Base-by-base conservation (phyloP, 331 rosid genomes). In the Acacia pycnantha region DNA sequence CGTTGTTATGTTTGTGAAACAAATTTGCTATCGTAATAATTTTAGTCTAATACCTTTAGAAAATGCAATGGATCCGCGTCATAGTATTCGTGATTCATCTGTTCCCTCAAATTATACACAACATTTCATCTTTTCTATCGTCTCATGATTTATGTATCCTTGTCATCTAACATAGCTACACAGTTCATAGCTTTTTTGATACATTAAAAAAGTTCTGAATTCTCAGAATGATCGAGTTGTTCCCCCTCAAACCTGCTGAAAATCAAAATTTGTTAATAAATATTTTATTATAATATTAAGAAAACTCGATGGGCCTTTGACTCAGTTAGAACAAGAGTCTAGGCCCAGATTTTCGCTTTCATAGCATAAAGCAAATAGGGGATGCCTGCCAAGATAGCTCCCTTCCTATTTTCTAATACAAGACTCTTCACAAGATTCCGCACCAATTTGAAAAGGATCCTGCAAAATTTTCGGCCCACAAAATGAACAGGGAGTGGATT, bases 401-500 rank as follows among this genome's bases (percentile, higher is more conserved):
- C 50, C 31, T 51, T 12, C 24, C 65, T 70, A 48, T 41, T 61
- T 16, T 31, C 48, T 81, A 48, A 41, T n/a, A 12, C 22, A 18
- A 50, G 41, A 5, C 15, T 29, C 70, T 51, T 29, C 13, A 26
- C 65, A 29, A 6, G 33, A 48, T 46, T 29, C 46, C 8, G 43
- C 8, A 74, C 78, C 77, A 73, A 15, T 73, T 37, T 73, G 65
- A 53, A 7, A 64, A 53, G 50, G n/a, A n/a, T 66, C 71, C 82
- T 5, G 50, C 13, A 79, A 75, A 62, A 56, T n/a, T n/a, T 33
- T 62, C 65, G 65, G 54, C 71, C 75, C 14, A 46, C 64, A 66
- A 58, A 58, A 79, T 18, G 66, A 69, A 43, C 58, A 31, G 14
- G 12, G 12, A 70, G 11, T 10, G 35, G 77, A 50, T 27, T 41